Conservation (phyloP, 352 stramenopile species). For the Globisporangium takayamanum region DNA sequence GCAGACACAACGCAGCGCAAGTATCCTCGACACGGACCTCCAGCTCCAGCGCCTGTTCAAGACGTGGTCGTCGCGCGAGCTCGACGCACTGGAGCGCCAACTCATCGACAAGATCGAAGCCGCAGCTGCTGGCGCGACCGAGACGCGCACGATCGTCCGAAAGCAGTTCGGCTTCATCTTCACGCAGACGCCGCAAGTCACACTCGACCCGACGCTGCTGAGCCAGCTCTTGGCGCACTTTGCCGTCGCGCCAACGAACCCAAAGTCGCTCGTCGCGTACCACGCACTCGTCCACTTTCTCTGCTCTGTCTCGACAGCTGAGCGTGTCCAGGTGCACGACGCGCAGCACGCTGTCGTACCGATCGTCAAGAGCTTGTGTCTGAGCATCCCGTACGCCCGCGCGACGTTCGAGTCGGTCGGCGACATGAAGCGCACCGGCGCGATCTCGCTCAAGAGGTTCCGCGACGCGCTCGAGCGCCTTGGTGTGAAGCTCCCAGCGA, state of each 20-base stretch:
- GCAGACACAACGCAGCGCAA: not conserved
- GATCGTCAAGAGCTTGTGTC: slow-evolving; percentile 17
- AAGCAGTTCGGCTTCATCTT: slow-evolving; percentile 57
- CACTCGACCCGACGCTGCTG: slow-evolving; percentile 32
- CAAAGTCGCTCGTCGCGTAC: slow-evolving; percentile 26
- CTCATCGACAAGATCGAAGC: slow-evolving; percentile 34
- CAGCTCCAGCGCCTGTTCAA: slow-evolving; percentile 32
- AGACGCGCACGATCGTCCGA: slow-evolving; percentile 20
- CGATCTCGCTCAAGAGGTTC: slow-evolving; percentile 40
- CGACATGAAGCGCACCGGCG: slow-evolving; percentile 38
- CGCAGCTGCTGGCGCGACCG: slow-evolving; percentile 26
- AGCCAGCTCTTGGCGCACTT: slow-evolving; percentile 42
- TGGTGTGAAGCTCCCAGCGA: slow-evolving; percentile 24
- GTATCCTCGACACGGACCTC: slow-evolving; percentile 27
- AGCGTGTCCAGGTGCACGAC: slow-evolving; percentile 22
- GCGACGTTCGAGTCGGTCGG: slow-evolving; percentile 34
- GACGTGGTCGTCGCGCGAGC: slow-evolving; percentile 33
- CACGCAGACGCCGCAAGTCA: slow-evolving; percentile 34
- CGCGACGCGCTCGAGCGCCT: slow-evolving; percentile 30
- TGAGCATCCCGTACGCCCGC: slow-evolving; percentile 27
- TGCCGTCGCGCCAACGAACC: slow-evolving; percentile 10
- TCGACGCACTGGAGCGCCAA: slow-evolving; percentile 25
- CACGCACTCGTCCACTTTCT: slow-evolving; percentile 41
- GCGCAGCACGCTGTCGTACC: slow-evolving; percentile 20
- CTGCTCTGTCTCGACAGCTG: slow-evolving; percentile 28